phyloP scores from a whole-genome alignment of 2,329 filamentous ascomycete species.

The Lomentospora prolificans region DNA sequence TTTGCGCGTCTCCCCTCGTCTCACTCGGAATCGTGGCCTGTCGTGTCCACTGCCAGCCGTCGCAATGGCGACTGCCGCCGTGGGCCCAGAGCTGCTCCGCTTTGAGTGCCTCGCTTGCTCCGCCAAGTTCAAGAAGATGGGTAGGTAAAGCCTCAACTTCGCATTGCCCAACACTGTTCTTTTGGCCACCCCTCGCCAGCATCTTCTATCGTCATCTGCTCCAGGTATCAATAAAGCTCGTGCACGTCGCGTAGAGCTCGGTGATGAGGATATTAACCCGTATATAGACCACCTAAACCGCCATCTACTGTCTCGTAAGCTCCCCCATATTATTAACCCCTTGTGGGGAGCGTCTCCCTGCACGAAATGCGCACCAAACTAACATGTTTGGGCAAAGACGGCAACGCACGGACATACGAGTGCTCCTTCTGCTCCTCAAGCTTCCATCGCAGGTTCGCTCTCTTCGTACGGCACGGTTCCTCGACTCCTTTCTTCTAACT shows the following conservation, averaged over 20 bases:
- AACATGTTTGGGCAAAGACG: background rate
- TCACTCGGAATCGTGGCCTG: background rate
- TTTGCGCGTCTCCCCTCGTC: background rate
- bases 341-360: background rate
- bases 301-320: slow-evolving; percentile 1
- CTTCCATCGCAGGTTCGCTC: background rate
- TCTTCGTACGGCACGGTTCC: background rate
- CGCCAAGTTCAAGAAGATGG: background rate
- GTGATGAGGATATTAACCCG: background rate
- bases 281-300: background rate
- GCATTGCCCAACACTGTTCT: background rate
- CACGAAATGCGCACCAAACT: background rate
- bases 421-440: background rate
- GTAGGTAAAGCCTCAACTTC: background rate
- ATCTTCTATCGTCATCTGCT: background rate
- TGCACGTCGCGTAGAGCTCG: background rate
- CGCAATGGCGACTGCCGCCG: background rate
- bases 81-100: background rate
- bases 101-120: background rate
- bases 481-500: background rate
- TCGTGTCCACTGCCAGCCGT: no score
- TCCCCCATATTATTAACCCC: background rate
- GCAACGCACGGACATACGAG: background rate
- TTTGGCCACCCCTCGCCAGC: background rate
- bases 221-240: background rate